Percentiles rank a stretch among this genome's conserved stretches.
phyloP scores from a whole-genome alignment of 2,329 filamentous ascomycete genomes.

The Metarhizium anisopliae region DNA sequence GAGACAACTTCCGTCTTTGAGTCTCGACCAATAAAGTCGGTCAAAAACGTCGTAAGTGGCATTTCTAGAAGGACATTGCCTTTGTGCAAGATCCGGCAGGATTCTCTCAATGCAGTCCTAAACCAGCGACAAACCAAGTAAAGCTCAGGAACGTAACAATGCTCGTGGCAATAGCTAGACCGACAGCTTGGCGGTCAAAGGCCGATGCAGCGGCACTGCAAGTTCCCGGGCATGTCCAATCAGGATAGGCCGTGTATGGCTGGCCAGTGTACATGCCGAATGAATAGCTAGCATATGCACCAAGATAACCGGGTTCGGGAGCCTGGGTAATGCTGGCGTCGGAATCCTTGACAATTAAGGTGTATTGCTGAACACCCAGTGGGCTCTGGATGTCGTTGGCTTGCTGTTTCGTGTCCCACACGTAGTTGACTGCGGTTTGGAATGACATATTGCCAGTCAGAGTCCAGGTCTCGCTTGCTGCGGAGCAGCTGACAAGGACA shows the following conservation, averaged over 20 bases:
- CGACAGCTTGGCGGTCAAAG: slow-evolving; percentile 37
- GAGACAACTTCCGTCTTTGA: not conserved
- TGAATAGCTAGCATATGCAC: slow-evolving; percentile 35
- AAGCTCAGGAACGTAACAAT: slow-evolving; percentile 49
- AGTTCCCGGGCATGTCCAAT: slow-evolving; percentile 48
- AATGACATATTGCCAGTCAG: slow-evolving; percentile 56
- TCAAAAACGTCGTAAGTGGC: not conserved
- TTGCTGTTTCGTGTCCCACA: slow-evolving; percentile 50
- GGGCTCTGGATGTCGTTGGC: slow-evolving; percentile 34
- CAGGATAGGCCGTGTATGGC: slow-evolving; percentile 39
- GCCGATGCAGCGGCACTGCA: slow-evolving; percentile 44
- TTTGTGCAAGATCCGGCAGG: not conserved
- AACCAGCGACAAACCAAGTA: slow-evolving; percentile 53
- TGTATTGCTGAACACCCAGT: slow-evolving; percentile 44
- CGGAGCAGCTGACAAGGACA: slow-evolving; percentile 47
- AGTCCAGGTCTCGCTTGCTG: slow-evolving; percentile 45
- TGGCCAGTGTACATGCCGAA: slow-evolving; percentile 51
- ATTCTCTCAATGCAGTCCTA: slow-evolving; percentile 25
- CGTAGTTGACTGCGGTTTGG: slow-evolving; percentile 37
- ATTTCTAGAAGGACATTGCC: too few relatives aligned
- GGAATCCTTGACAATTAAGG: slow-evolving; percentile 53
- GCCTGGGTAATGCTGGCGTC: slow-evolving; percentile 40
- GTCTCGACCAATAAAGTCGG: not conserved
- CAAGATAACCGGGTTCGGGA: slow-evolving; percentile 47
- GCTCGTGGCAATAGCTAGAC: slow-evolving; percentile 45